Evolutionary conservation across 2,329 filamentous ascomycete genomes (phyloP).

Genomic region (Didymellaceae sp.): DNA sequence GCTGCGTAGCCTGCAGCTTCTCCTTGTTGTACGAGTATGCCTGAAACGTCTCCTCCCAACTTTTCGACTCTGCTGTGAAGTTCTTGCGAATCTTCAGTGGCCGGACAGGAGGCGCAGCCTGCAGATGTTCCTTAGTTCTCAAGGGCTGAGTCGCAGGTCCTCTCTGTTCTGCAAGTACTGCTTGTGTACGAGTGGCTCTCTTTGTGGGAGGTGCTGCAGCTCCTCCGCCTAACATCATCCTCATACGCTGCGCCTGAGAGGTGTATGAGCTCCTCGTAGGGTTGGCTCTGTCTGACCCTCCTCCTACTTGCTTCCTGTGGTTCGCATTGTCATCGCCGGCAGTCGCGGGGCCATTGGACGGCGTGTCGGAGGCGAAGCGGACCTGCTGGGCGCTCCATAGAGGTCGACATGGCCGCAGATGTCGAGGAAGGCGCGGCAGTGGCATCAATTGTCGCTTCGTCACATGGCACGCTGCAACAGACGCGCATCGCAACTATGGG

Average conservation of each 20-base stretch:
- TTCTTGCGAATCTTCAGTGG: too few relatives aligned
- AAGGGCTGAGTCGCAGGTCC: too few relatives aligned
- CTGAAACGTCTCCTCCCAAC: neutral
- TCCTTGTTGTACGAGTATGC: neutral
- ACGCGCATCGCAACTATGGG: slow-evolving; percentile 12
- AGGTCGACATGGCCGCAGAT: slow-evolving; percentile 53
- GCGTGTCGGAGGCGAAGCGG: slow-evolving; percentile 33
- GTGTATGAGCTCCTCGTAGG: too few relatives aligned
- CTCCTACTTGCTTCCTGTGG: neutral
- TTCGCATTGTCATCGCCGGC: slow-evolving; percentile 16
- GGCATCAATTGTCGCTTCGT: slow-evolving; percentile 53
- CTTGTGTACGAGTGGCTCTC: too few relatives aligned
- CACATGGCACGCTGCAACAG: slow-evolving; percentile 40
- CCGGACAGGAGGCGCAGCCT: too few relatives aligned
- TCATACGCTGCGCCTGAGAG: slow-evolving; percentile 5
- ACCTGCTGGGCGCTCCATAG: slow-evolving; percentile 49
- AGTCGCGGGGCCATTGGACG: slow-evolving; percentile 21
- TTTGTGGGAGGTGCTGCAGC: neutral
- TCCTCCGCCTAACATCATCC: neutral
- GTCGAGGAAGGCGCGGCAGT: slow-evolving; percentile 50
- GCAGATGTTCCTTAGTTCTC: too few relatives aligned
- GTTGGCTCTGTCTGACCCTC: neutral
- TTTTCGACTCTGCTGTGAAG: neutral
- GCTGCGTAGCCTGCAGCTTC: neutral
- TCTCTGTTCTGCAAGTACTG: too few relatives aligned